Percentiles rank a stretch among this genome's conserved stretches.
Evolutionary conservation across 306 rosid species (phyloP).

Genomic region (Dalbergia cultrata): DNA sequence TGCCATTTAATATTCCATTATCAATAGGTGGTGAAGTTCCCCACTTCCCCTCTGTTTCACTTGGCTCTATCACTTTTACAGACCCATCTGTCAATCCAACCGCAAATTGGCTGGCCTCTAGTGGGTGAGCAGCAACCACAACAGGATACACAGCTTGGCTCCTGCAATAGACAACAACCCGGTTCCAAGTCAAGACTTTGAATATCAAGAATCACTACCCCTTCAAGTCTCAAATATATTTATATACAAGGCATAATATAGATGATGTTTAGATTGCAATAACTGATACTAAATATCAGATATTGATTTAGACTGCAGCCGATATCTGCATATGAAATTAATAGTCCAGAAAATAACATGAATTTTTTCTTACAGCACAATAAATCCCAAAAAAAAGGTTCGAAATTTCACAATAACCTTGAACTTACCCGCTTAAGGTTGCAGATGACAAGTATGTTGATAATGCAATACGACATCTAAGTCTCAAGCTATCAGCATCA

Average conservation of each 20-base stretch:
- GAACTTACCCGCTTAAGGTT: constrained; percentile 64
- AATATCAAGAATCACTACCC: not conserved
- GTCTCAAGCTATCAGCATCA: constrained; percentile 71
- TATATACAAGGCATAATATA: not conserved
- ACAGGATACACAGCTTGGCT: constrained; percentile 66
- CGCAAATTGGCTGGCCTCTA: constrained; percentile 69
- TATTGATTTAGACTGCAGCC: not conserved
- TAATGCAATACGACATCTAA: constrained; percentile 75
- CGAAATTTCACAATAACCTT: not conserved
- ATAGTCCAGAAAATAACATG: not conserved
- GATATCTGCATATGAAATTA: not conserved
- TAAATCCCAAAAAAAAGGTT: constrained; percentile 5
- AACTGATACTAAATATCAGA: not conserved
- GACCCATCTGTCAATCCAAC: constrained; percentile 77
- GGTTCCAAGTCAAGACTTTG: not conserved
- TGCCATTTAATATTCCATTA: constrained; percentile 60
- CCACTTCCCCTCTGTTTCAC: constrained; percentile 72
- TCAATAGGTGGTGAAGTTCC: constrained; percentile 64
- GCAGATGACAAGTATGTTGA: constrained; percentile 59
- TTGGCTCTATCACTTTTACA: constrained; percentile 78
- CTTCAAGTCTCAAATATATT: too few species aligned
- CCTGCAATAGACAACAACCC: constrained; percentile 47
- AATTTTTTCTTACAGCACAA: not conserved
- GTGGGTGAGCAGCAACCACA: constrained; percentile 73
- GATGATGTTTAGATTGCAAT: constrained; percentile 1